Evolutionary conservation across 2,329 filamentous ascomycete species (phyloP), one percentile per base, ranked within the genome.

Genomic region (Neofusicoccum kwambonambiense): DNA sequence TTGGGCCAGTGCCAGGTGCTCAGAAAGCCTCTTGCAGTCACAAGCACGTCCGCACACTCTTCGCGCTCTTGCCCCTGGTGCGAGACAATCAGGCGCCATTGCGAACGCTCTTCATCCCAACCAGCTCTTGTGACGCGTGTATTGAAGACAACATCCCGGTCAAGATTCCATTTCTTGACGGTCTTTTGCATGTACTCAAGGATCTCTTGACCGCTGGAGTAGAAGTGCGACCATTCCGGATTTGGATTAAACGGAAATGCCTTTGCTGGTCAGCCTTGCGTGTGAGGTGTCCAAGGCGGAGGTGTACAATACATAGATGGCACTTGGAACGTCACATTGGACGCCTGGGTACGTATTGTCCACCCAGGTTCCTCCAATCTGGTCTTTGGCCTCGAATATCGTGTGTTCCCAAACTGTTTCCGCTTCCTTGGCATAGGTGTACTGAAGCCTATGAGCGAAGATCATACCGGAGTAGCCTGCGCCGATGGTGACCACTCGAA

Each of bases 271-370:
- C 34, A 64, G 62, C 39, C 9, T 12, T 37, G 11, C 31, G 4
- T 12, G 42, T 31, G n/a, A 19, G 15, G 45, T 35, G 3, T 31
- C 6, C 17, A 45, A 4, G 13, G 12, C n/a, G 13, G 11, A 11
- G 7, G 39, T 12, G 17, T 51, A 6, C 69, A 68, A 41, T 39
- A 56, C 34, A 39, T 39, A 42, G 15, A 34, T 60, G 37, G 56
- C 41, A 39, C 27, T 22, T 2, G 49, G 49, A 22, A 60, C 62
- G 37, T 61, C 61, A 42, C 73, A 80, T 15, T 71, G 73, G 15
- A 79, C 77, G 4, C 79, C 80, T 0, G 78, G 78, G 65, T 80
- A 80, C 1, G 70, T 70, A 54, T 81, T 81, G 52, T 78, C 79
- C 3, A 77, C 68, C 76, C 75, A 77, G 0, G 79, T 81, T 4